Evolutionary conservation across 208 protist genomes (phyloP).

Genomic region (Polymyxa betae): DNA sequence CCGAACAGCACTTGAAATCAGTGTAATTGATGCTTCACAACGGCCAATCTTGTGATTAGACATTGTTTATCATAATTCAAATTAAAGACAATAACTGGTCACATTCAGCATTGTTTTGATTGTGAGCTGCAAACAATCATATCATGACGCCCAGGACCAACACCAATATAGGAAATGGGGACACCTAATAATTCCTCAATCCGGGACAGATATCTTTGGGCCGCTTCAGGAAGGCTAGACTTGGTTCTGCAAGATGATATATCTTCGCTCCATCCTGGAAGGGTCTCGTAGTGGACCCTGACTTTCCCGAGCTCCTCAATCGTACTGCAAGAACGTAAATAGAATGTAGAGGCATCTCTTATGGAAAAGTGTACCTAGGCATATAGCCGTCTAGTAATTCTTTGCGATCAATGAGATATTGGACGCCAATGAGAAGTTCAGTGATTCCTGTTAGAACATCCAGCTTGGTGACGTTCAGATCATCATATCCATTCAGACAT

Average conservation of each 20-base stretch:
- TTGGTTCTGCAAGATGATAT: constrained; percentile 68
- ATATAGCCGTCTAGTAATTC: not conserved
- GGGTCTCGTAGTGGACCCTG: not conserved
- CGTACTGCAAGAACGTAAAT: not conserved
- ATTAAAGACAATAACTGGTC: too few relatives aligned
- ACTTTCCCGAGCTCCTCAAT: not conserved
- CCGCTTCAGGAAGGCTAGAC: constrained; percentile 66
- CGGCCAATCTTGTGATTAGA: too few relatives aligned
- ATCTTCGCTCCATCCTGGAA: constrained; percentile 75
- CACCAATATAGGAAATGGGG: constrained; percentile 71
- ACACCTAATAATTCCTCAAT: constrained; percentile 70
- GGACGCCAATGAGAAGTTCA: constrained; percentile 56
- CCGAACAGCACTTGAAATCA: too few relatives aligned
- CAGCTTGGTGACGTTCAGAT: constrained; percentile 65
- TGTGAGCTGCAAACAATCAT: not conserved
- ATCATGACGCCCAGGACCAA: constrained; percentile 67
- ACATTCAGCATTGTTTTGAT: not conserved
- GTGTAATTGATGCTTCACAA: too few relatives aligned
- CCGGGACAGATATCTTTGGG: constrained; percentile 68
- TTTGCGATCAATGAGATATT: not conserved
- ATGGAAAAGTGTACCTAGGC: not conserved
- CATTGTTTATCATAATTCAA: too few relatives aligned
- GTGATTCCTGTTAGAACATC: constrained; percentile 63
- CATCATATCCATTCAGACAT: constrained; percentile 72
- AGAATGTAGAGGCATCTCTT: not conserved